Conservation (phyloP, 2,329 filamentous ascomycete genomes). For the Tolypocladium sp. region DNA sequence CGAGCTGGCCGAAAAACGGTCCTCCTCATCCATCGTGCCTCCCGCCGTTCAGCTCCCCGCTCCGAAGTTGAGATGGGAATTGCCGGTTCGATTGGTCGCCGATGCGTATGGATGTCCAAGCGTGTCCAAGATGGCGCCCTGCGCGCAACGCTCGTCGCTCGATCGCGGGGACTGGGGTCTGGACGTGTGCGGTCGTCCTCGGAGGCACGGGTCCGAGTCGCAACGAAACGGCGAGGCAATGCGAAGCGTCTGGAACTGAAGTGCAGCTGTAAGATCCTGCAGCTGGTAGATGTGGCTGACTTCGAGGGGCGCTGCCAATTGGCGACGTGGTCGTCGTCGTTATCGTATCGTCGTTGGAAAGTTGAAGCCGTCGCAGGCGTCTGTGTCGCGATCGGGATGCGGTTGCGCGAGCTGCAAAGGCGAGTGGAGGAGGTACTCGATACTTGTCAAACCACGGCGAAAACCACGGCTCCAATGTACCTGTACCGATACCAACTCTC, state of each 20-base stretch:
- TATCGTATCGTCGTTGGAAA: background rate
- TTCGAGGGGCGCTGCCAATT: background rate
- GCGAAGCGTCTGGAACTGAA: background rate
- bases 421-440: background rate
- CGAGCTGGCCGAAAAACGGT: constrained; percentile 21
- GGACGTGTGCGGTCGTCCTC: background rate
- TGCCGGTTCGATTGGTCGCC: background rate
- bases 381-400: background rate
- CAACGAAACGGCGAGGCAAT: background rate
- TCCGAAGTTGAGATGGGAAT: background rate
- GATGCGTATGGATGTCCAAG: background rate
- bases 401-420: background rate
- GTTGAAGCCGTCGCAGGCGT: too few relatives aligned
- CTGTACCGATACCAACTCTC: too few relatives aligned
- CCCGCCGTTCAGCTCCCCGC: background rate
- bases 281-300: background rate
- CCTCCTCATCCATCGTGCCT: constrained; percentile 20
- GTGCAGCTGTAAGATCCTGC: background rate
- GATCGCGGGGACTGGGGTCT: background rate
- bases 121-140: background rate
- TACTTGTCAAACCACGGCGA: background rate
- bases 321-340: background rate
- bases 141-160: background rate
- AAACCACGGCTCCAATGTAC: background rate
- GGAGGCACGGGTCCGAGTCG: background rate